A percentile compares a stretch with the other conserved stretches of the same genome.
Conservation (phyloP, 2,329 filamentous ascomycete species). For the Phaeomoniella chlamydospora region DNA sequence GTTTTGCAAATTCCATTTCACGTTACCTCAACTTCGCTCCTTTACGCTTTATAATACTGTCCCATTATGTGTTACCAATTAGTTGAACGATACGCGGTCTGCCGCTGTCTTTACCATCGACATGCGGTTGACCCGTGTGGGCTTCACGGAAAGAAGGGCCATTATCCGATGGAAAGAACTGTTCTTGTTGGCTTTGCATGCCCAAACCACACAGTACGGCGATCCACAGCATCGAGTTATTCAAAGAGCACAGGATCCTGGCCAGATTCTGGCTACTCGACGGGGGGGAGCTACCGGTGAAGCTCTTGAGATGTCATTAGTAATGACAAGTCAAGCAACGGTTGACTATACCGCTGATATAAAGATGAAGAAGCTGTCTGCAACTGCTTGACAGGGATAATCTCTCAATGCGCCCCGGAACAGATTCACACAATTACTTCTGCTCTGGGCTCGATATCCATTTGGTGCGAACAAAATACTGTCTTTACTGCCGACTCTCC, state of each 20-base stretch:
- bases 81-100: constrained; percentile 73
- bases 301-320: no score
- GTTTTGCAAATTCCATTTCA: not conserved
- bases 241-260: constrained; percentile 7
- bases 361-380: no score
- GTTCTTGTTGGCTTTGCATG: constrained; percentile 78
- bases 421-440: no score
- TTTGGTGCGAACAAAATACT: no score
- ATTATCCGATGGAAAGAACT: constrained; percentile 56
- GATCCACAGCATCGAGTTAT: constrained; percentile 6
- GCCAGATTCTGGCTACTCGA: constrained; percentile 20
- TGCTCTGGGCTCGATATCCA: no score
- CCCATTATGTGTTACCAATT: constrained; percentile 71
- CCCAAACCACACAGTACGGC: constrained; percentile 30
- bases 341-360: no score
- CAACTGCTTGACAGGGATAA: no score
- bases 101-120: constrained; percentile 75
- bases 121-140: constrained; percentile 76
- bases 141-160: constrained; percentile 58
- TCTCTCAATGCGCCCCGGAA: no score
- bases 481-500: no score
- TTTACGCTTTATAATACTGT: not conserved
- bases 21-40: no score
- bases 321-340: no score
- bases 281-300: no score